phyloP scores from a whole-genome alignment of 352 stramenopile species.

The Phytophthora sansomeana region DNA sequence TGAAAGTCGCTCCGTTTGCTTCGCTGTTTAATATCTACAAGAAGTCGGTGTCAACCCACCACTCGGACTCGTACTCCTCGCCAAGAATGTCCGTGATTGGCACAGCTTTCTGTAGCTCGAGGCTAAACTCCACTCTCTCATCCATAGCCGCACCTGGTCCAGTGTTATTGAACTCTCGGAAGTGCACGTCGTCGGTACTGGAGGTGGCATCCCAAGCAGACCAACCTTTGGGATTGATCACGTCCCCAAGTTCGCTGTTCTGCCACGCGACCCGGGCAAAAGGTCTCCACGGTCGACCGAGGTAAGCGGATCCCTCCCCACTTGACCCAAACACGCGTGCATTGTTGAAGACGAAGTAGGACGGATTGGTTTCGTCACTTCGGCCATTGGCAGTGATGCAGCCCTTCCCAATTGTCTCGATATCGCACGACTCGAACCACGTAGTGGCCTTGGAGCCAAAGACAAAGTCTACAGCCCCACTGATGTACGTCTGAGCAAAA shows the following conservation, averaged over 20 bases:
- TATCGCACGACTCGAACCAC: conserved; percentile 30
- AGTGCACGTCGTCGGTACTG: conserved; percentile 20
- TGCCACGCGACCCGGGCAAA: conserved; percentile 27
- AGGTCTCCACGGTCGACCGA: conserved; percentile 26
- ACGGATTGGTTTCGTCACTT: conserved; percentile 9
- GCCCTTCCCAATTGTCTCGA: conserved; percentile 21
- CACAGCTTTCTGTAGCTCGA: background rate
- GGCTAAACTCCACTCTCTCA: conserved; percentile 15
- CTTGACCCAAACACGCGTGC: conserved; percentile 12
- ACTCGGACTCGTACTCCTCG: conserved; percentile 8
- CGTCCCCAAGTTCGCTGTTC: conserved; percentile 19
- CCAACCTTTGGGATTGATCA: conserved; percentile 22
- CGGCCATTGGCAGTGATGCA: conserved; percentile 30
- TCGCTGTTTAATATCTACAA: background rate
- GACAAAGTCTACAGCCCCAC: conserved; percentile 29
- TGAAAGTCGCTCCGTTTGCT: background rate
- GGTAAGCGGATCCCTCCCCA: conserved; percentile 10
- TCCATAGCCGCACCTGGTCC: conserved; percentile 17
- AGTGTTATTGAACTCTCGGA: conserved; percentile 29
- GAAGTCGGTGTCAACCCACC: conserved; percentile 10
- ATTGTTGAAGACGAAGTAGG: conserved; percentile 34
- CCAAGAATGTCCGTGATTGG: conserved; percentile 15
- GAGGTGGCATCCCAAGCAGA: conserved; percentile 14
- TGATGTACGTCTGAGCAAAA: conserved; percentile 17
- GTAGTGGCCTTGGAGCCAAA: conserved; percentile 20